Conservation (phyloP, 2,329 filamentous ascomycete species). For the Colletotrichum incanum region DNA sequence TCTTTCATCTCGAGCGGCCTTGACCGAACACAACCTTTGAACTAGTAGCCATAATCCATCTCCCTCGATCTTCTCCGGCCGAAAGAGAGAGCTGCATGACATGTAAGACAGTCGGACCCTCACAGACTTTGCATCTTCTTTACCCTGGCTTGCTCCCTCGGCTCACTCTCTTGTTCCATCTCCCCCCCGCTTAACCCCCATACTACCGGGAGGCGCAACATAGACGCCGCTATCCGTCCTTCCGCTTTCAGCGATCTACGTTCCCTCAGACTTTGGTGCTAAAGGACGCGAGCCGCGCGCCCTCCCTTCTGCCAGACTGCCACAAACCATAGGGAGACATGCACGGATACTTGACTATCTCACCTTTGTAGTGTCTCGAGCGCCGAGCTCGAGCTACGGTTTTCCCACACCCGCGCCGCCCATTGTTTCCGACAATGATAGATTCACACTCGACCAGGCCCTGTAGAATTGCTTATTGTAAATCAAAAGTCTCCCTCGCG, state of each 20-base stretch:
- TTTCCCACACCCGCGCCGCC: conserved; percentile 5
- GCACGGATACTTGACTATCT: conserved; percentile 25
- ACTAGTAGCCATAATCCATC: conserved; percentile 13
- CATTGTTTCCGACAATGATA: conserved; percentile 20
- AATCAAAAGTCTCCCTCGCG: conserved; percentile 4
- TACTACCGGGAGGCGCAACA: neutral
- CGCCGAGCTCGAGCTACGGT: conserved; percentile 7
- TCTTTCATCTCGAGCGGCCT: conserved; percentile 27
- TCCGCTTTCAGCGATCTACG: neutral
- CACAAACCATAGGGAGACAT: neutral
- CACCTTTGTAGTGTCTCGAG: neutral
- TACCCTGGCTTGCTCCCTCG: conserved; percentile 12
- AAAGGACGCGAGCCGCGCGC: conserved; percentile 17
- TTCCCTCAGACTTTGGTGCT: conserved; percentile 17
- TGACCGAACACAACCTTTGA: conserved; percentile 17
- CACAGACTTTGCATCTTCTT: conserved; percentile 17
- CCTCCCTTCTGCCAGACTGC: conserved; percentile 31
- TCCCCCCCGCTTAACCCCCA: neutral
- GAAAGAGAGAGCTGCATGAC: conserved; percentile 24
- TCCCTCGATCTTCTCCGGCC: conserved; percentile 36
- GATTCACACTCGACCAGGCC: neutral
- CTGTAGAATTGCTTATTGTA: conserved; percentile 21
- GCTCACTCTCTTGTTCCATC: neutral
- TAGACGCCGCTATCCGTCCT: conserved; percentile 15
- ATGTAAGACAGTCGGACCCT: conserved; percentile 25